phyloP scores from a whole-genome alignment of 83 land plant species.

The Isoetes engelmannii region DNA sequence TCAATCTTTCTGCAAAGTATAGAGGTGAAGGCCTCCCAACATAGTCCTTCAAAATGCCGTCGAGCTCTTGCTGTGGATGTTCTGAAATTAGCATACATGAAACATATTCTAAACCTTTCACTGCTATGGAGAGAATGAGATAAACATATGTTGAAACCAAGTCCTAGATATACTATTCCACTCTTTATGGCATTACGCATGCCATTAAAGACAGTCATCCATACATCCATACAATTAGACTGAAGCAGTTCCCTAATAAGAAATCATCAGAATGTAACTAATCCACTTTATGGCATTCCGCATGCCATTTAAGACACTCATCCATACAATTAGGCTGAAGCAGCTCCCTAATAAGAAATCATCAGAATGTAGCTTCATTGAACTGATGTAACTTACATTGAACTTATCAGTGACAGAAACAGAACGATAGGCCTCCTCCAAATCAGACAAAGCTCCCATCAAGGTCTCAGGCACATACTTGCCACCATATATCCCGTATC shows the following conservation, averaged over 20 bases:
- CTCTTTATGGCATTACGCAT: too few species aligned
- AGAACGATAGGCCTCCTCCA: slow-evolving; percentile 50
- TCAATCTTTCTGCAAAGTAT: slow-evolving; percentile 77
- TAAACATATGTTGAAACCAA: not conserved
- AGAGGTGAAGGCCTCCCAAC: slow-evolving; percentile 90
- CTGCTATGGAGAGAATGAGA: not conserved
- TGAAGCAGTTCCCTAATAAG: not conserved
- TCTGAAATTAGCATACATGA: not conserved
- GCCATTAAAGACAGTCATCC: too few species aligned
- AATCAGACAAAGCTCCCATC: slow-evolving; percentile 45
- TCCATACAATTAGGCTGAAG: not conserved
- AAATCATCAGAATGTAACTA: not conserved
- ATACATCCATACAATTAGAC: too few species aligned
- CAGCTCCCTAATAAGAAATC: not conserved
- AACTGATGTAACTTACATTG: slow-evolving; percentile 41
- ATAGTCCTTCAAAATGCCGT: slow-evolving; percentile 66
- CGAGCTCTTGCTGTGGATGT: slow-evolving; percentile 51
- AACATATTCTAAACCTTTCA: not conserved
- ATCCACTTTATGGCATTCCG: too few species aligned
- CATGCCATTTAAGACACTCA: too few species aligned
- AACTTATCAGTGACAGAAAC: slow-evolving; percentile 35
- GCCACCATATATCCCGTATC: slow-evolving; percentile 74
- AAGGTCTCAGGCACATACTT: slow-evolving; percentile 82
- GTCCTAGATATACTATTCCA: too few species aligned
- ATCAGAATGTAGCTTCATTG: not conserved